Conservation (phyloP, 192 early-diverging fungal species). For the Umbelopsis sp. region DNA sequence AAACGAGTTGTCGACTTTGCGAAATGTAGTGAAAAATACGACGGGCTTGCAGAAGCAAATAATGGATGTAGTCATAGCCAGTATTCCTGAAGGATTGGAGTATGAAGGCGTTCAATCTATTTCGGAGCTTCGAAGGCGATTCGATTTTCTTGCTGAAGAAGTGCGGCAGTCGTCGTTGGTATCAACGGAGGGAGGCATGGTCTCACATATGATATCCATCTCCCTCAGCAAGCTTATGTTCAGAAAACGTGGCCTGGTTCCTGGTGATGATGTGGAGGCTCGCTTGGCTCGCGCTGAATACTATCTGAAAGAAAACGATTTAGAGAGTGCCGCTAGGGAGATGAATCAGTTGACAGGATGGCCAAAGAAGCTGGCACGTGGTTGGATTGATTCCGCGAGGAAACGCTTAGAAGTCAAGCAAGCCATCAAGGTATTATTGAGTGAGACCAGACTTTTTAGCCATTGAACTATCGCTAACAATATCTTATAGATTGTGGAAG, state of each 20-base stretch:
- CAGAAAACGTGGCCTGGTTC: slow-evolving; percentile 81
- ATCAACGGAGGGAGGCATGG: slow-evolving; percentile 81
- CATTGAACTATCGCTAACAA: neutral
- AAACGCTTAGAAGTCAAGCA: slow-evolving; percentile 87
- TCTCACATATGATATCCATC: slow-evolving; percentile 77
- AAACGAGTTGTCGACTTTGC: slow-evolving; percentile 66
- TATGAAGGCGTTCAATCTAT: slow-evolving; percentile 68
- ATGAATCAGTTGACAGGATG: slow-evolving; percentile 93
- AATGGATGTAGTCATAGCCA: slow-evolving; percentile 62
- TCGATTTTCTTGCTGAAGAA: slow-evolving; percentile 67
- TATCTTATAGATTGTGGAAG: slow-evolving; percentile 4
- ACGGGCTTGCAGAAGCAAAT: slow-evolving; percentile 46
- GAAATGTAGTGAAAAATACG: slow-evolving; percentile 52
- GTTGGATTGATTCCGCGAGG: slow-evolving; percentile 85
- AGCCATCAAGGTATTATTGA: slow-evolving; percentile 83
- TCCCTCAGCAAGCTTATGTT: slow-evolving; percentile 79
- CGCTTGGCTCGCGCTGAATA: slow-evolving; percentile 78
- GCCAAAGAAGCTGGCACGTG: slow-evolving; percentile 81
- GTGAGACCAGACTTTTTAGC: no score
- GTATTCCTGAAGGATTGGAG: slow-evolving; percentile 60
- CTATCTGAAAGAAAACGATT: slow-evolving; percentile 73
- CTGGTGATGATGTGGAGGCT: slow-evolving; percentile 86
- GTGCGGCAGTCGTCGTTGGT: slow-evolving; percentile 83
- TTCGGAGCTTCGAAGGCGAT: slow-evolving; percentile 68
- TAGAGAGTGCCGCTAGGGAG: slow-evolving; percentile 87